Base-by-base conservation (phyloP, 495 filamentous ascomycete genomes). In the Talaromyces thailandensis region DNA sequence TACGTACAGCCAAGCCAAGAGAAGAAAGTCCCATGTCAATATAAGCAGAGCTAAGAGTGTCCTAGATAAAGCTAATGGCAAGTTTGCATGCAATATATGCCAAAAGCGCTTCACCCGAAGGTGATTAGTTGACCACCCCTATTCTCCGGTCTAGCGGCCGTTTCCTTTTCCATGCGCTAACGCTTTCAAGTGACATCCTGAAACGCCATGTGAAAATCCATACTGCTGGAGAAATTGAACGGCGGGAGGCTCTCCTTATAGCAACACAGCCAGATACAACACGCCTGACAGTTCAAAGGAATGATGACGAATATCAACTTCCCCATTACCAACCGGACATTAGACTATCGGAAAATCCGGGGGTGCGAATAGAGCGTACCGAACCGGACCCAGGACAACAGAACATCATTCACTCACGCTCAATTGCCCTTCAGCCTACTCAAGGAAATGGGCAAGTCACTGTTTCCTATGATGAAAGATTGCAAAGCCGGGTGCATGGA, bases 61-160 rank as follows among this genome's bases (percentile, higher is more conserved):
- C 43, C 59, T 56, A 35, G 62, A 63, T 9, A 60, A 53, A 53
- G 53, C 57, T 16, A 63, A 63, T 56, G 50, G 24, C 5, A 56
- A 32, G 1, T 63, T 58, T 18, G 55, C 24, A 4, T 63, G 62
- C 23, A n/a, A 56, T 14, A 8, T 32, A 2, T 63, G 62, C n/a
- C 55, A 53, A 11, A 63, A 57, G 21, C 32, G 29, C 26, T 59
- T 63, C 25, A 58, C 56, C 18, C 50, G 43, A 48, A 48, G 43
- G 43, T 48, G 21, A n/a, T 48, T n/a, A 16, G 43, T 21, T 48
- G 4, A n/a, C 21, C 43, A 31, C 8, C 43, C 3, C 21, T 21
- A 7, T n/a, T 21, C 43, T n/a, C 43, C 21, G 21, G 14, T 48
- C 21, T 14, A 48, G n/a, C 43, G 3, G 14, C 43, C 43, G 9